Evolutionary conservation across 2,329 filamentous ascomycete genomes (phyloP).

Genomic region (Trichoderma koningiopsis): DNA sequence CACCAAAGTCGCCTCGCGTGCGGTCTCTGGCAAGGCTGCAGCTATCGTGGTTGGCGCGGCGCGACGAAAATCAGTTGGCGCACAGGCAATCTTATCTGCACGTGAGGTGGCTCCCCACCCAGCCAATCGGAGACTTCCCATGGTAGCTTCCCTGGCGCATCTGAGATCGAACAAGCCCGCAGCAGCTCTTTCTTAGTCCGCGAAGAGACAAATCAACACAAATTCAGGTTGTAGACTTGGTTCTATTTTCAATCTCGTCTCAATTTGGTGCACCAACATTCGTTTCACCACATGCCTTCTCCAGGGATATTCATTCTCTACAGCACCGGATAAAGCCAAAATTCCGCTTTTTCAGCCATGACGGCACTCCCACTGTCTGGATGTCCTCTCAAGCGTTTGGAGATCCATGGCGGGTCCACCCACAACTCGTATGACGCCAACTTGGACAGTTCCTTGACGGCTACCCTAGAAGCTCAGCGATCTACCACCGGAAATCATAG

Average conservation of each 20-base stretch:
- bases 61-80: constrained; percentile 30
- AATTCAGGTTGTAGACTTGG: not conserved
- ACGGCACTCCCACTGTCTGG: constrained; percentile 35
- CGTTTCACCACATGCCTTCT: not conserved
- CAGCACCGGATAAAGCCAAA: not conserved
- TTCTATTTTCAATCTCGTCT: not conserved
- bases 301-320: not conserved
- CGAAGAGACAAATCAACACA: not conserved
- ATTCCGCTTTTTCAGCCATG: constrained; percentile 30
- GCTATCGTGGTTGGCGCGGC: constrained; percentile 28
- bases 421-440: constrained; percentile 31
- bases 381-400: constrained; percentile 37
- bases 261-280: not conserved
- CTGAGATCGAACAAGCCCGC: constrained; percentile 8
- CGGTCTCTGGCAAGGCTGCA: not conserved
- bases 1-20: constrained; percentile 7
- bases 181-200: not conserved
- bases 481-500: constrained; percentile 25
- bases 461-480: constrained; percentile 37
- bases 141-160: constrained; percentile 12
- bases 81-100: constrained; percentile 28
- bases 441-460: constrained; percentile 31
- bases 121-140: constrained; percentile 35
- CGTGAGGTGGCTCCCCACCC: constrained; percentile 16
- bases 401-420: constrained; percentile 33